Percentiles rank a stretch among this genome's conserved stretches.
phyloP scores from a whole-genome alignment of 1,139 yeast species.

The Lipomyces yarrowii region DNA sequence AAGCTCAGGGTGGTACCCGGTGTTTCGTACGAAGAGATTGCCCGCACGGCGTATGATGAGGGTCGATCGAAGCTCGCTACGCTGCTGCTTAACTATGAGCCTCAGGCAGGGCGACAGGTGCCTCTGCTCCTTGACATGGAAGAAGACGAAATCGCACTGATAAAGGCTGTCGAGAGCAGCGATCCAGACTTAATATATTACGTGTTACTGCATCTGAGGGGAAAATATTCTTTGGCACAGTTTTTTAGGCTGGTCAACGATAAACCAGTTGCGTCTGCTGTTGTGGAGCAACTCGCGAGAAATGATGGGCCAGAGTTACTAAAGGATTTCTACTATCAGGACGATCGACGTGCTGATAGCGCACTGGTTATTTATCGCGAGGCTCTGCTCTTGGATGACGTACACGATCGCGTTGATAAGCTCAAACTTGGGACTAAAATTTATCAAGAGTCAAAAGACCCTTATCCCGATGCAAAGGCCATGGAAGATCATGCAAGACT shows the following conservation, averaged over 20 bases:
- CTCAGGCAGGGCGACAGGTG: conserved; percentile 63
- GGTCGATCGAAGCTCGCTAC: conserved; percentile 75
- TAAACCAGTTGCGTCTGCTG: conserved; percentile 48
- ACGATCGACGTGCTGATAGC: conserved; percentile 54
- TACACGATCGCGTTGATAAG: conserved; percentile 34
- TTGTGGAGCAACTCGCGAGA: conserved; percentile 49
- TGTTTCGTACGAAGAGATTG: conserved; percentile 64
- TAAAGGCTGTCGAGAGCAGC: conserved; percentile 67
- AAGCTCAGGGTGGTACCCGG: conserved; percentile 48
- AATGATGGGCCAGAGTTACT: conserved; percentile 45
- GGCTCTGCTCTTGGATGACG: conserved; percentile 18
- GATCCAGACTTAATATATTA: conserved; percentile 61
- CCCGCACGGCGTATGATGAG: conserved; percentile 75
- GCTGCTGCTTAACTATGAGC: conserved; percentile 59
- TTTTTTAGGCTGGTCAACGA: conserved; percentile 58
- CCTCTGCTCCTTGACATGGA: conserved; percentile 68
- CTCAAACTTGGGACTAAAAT: conserved; percentile 38
- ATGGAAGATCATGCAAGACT: conserved; percentile 57
- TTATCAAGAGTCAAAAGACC: conserved; percentile 38
- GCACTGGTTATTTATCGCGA: conserved; percentile 43
- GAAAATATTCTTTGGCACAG: conserved; percentile 54
- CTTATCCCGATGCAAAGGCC: conserved; percentile 39
- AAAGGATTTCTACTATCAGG: conserved; percentile 61
- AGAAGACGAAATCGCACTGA: conserved; percentile 69
- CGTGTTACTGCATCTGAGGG: conserved; percentile 57